A percentile compares a stretch with the other conserved stretches of the same genome.
Evolutionary conservation across 306 rosid genomes (phyloP).

Genomic region (Cucurbita pepo): DNA sequence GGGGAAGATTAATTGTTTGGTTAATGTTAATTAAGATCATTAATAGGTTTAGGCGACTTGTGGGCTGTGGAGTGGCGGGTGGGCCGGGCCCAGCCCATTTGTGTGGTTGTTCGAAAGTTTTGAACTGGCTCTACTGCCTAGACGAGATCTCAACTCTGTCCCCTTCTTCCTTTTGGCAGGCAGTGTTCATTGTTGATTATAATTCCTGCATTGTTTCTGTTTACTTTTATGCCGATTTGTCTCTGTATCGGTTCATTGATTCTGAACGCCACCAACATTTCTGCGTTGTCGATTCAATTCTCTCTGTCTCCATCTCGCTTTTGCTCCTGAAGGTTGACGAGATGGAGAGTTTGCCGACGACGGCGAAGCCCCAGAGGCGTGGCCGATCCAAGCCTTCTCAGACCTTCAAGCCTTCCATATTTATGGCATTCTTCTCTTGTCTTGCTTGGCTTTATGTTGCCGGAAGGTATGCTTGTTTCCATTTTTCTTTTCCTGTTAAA

Average conservation of each 20-base stretch:
- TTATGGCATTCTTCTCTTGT: constrained; percentile 82
- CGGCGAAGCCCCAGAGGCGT: constrained; percentile 39
- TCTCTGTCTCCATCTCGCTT: background rate
- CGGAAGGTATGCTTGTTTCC: constrained; percentile 41
- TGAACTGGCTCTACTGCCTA: background rate
- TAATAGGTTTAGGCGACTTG: too few species aligned
- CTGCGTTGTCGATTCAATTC: background rate
- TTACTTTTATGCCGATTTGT: background rate
- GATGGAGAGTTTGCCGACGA: constrained; percentile 67
- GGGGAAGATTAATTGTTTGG: too few species aligned
- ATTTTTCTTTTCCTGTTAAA: background rate
- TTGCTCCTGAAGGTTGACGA: background rate
- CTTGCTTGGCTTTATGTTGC: constrained; percentile 99
- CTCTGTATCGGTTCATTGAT: background rate
- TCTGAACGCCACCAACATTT: background rate
- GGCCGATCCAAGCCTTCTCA: constrained; percentile 62
- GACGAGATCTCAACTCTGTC: background rate
- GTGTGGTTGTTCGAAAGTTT: background rate
- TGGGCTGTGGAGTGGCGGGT: too few species aligned
- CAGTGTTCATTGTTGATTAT: background rate
- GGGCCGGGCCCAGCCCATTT: background rate
- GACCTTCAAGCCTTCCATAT: constrained; percentile 58
- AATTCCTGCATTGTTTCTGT: background rate
- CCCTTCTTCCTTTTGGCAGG: background rate
- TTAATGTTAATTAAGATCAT: too few species aligned